Conservation (phyloP, 2,329 filamentous ascomycete species). For the Neopestalotiopsis sp. region DNA sequence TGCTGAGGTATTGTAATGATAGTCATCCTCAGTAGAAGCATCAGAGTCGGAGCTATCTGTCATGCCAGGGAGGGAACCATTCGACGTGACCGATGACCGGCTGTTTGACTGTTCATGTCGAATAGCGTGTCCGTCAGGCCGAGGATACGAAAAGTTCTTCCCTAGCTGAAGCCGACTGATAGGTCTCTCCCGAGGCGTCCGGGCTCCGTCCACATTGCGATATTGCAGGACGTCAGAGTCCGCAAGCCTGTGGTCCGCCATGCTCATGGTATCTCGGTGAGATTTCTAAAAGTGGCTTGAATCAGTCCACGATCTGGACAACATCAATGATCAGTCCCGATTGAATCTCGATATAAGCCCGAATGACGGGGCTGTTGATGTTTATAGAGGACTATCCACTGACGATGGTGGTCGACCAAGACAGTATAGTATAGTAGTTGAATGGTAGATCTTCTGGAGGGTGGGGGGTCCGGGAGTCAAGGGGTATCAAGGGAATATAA, state of each 20-base stretch:
- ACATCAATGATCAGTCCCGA: conserved; percentile 7
- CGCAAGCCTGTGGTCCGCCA: conserved; percentile 5
- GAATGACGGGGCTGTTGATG: conserved; percentile 11
- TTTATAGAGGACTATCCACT: conserved; percentile 18
- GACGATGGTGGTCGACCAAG: conserved; percentile 11
- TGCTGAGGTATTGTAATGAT: conserved; percentile 50
- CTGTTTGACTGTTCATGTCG: conserved; percentile 34
- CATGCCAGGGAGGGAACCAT: conserved; percentile 52
- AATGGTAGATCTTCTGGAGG: conserved; percentile 11
- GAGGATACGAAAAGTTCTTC: conserved; percentile 42
- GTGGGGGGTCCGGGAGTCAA: conserved; percentile 13
- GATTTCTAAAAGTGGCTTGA: conserved; percentile 8
- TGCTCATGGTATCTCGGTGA: conserved; percentile 13
- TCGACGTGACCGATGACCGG: conserved; percentile 51
- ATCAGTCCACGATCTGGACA: conserved; percentile 13
- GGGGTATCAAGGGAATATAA: conserved; percentile 19
- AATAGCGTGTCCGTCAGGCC: conserved; percentile 27
- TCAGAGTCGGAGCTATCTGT: conserved; percentile 59
- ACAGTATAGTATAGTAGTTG: conserved; percentile 14
- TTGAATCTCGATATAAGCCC: conserved; percentile 7
- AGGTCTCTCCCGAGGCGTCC: conserved; percentile 14
- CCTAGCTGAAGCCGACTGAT: conserved; percentile 27
- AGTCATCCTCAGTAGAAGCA: conserved; percentile 55
- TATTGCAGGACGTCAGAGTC: conserved; percentile 22
- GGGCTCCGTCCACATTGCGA: neutral